phyloP scores from a whole-genome alignment of 2,329 filamentous ascomycete species.

The Pestalotiopsis sp. region DNA sequence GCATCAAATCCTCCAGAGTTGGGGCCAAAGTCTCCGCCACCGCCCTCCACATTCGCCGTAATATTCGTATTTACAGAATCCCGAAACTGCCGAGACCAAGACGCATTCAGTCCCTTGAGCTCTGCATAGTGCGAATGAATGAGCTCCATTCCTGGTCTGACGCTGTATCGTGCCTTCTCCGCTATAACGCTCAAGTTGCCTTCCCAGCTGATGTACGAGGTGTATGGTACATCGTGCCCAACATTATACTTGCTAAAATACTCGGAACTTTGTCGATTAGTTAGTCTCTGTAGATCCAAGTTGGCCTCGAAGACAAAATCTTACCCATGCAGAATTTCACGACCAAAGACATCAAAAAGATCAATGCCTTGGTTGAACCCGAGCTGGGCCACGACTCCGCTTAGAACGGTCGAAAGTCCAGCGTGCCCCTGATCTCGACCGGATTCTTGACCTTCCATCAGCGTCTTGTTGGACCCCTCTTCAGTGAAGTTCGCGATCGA shows the following conservation, averaged over 20 bases:
- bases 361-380: conserved; percentile 44
- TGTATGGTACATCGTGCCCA: conserved; percentile 43
- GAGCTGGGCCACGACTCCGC: conserved; percentile 42
- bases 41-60: conserved; percentile 41
- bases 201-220: conserved; percentile 38
- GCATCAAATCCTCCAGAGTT: conserved; percentile 44
- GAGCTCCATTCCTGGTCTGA: conserved; percentile 41
- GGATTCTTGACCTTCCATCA: conserved; percentile 43
- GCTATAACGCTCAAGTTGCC: conserved; percentile 38
- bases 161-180: conserved; percentile 29
- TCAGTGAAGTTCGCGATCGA: conserved; percentile 25
- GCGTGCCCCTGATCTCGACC: conserved; percentile 48
- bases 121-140: conserved; percentile 41
- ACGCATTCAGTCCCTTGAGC: conserved; percentile 37
- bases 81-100: conserved; percentile 38
- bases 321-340: conserved; percentile 32
- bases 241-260: conserved; percentile 44
- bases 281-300: not conserved
- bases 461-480: conserved; percentile 27
- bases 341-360: conserved; percentile 34
- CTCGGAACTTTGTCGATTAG: conserved; percentile 29
- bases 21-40: conserved; percentile 44
- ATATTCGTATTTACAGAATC: conserved; percentile 32
- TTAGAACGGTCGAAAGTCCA: conserved; percentile 39
- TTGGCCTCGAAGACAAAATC: not conserved